Base-by-base conservation (phyloP, 371 early-diverging fungal species). In the Haplosporangium sp. region DNA sequence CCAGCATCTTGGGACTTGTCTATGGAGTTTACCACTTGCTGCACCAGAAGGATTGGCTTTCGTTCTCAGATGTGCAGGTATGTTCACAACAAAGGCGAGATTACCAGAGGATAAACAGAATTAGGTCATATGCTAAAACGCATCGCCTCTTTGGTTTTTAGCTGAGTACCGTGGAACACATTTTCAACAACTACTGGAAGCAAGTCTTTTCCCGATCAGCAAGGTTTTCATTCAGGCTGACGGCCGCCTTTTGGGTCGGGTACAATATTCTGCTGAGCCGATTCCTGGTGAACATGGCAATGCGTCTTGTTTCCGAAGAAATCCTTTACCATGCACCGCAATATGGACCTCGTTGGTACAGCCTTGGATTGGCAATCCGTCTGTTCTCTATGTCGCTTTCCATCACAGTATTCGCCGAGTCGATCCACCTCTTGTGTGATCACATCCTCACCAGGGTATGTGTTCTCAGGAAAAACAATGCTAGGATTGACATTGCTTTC, bases 401-500 rank as follows among this genome's bases (percentile, higher is more conserved):
- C 2, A 53, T 72, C 41, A 36, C 69, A 2, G 61, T 66, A 14
- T 61, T 75, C 12, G 83, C 81, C 71, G 85, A 87, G 50, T 67
- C 83, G 18, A 59, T 81, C 14, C 83, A 89, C 60, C 76, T 83
- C 20, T 47, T 87, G 6, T 85, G 82, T 42, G 84, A 89, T 53
- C 77, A 74, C 8, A 73, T 66, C 65, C 75, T 81, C 48, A 64
- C 66, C 8, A 64, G 60, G 73, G 83, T 80, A 75, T 46, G 58
- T 38, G 11, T 23, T 5, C 16, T 48, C 11, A 20, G 38, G 14
- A 12, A 37, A 1, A 6, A 7, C 18, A 16, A 4, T 5, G 6
- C 36, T 1, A 9, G 8, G 9, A 47, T 40, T 16, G 14, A 53
- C 12, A 38, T n/a, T 14, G n/a, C 0, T n/a, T 9, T 38, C 10